Evolutionary conservation across 1,284 basidiomycete genomes (phyloP).

Genomic region (Cryptococcus sp.): DNA sequence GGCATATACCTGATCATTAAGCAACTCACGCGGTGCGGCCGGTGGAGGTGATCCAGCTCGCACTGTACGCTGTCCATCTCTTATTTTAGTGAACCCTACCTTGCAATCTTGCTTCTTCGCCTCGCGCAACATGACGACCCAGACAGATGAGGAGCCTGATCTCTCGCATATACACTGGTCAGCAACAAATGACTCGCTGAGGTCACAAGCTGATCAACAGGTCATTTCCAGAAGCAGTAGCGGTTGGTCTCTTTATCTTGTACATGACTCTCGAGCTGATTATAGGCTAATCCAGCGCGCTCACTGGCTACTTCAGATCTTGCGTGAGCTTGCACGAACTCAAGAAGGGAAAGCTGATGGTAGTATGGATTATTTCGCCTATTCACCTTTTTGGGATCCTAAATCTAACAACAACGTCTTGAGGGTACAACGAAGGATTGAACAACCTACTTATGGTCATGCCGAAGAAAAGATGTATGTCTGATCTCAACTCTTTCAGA

Average conservation of each 20-base stretch:
- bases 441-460: constrained; percentile 37
- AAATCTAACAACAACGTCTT: constrained; percentile 41
- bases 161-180: constrained; percentile 45
- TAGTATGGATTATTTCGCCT: constrained; percentile 46
- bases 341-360: not conserved
- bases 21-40: no score
- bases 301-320: constrained; percentile 36
- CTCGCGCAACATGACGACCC: not conserved
- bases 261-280: not conserved
- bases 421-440: constrained; percentile 33
- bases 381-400: constrained; percentile 42
- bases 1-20: no score
- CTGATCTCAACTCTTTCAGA: not conserved
- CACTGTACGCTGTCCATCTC: no score
- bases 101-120: no score
- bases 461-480: constrained; percentile 41
- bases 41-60: no score
- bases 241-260: constrained; percentile 15
- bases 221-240: constrained; percentile 44
- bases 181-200: constrained; percentile 4
- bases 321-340: constrained; percentile 21
- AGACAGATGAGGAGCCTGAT: constrained; percentile 32
- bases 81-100: no score
- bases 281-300: constrained; percentile 33
- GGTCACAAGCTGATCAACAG: constrained; percentile 20